These are phyloP conservation scores for Ceratobasidium sp. DNA, from an alignment of 1,284 basidiomycete species.

Conservation along the genomic window DNA sequence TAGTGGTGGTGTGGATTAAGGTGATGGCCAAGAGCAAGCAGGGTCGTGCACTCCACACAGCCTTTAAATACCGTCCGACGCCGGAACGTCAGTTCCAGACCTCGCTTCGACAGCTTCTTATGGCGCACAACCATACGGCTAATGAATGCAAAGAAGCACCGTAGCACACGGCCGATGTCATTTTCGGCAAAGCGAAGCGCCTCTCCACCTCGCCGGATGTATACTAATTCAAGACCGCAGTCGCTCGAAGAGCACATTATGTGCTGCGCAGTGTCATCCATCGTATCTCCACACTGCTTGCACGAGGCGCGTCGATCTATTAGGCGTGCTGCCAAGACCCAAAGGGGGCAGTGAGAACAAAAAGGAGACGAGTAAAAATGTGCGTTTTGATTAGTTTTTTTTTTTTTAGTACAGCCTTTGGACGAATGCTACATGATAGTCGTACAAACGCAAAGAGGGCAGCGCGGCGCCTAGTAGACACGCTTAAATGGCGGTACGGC, in stretches of 20 bases:
- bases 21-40: constrained; percentile 9
- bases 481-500: constrained; percentile 89
- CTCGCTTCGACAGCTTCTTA: constrained; percentile 10
- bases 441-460: neutral
- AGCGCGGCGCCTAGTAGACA: constrained; percentile 69
- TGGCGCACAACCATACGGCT: constrained; percentile 22
- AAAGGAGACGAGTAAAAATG: constrained; percentile 1
- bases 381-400: constrained; percentile 8
- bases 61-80: neutral
- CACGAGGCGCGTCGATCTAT: neutral
- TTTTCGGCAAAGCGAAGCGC: constrained; percentile 16
- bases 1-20: neutral
- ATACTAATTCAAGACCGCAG: constrained; percentile 29
- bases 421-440: constrained; percentile 6
- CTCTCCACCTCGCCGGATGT: constrained; percentile 36
- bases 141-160: neutral
- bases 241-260: constrained; percentile 22
- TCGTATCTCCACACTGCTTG: constrained; percentile 9
- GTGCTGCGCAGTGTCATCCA: constrained; percentile 38
- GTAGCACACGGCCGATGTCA: constrained; percentile 26
- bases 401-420: constrained; percentile 28
- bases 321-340: neutral
- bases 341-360: neutral
- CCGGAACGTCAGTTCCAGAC: neutral
- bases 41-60: no score